These are phyloP conservation scores for Backusella circina DNA, from an alignment of 192 early-diverging fungal genomes.

Conservation along the genomic window DNA sequence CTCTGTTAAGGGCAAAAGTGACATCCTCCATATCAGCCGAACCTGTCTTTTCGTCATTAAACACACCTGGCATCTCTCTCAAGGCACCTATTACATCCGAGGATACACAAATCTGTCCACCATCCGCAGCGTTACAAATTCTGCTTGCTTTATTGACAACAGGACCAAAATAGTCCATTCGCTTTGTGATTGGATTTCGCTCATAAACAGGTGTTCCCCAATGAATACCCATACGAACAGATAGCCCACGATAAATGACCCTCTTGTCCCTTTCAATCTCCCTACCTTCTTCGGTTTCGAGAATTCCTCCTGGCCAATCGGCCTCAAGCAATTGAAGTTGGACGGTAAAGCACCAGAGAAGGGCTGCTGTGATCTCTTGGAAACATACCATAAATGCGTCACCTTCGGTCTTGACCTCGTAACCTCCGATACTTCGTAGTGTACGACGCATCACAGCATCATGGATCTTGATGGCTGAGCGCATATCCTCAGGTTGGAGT, in stretches of 20 bases:
- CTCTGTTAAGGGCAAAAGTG: conserved; percentile 2
- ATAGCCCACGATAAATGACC: conserved; percentile 80
- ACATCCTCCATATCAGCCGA: background rate
- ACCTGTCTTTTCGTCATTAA: conserved; percentile 1
- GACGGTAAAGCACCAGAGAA: conserved; percentile 86
- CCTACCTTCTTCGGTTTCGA: conserved; percentile 70
- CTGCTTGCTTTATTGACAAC: conserved; percentile 87
- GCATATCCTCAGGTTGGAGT: conserved; percentile 76
- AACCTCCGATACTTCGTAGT: conserved; percentile 79
- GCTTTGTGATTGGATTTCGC: conserved; percentile 79
- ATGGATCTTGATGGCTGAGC: conserved; percentile 82
- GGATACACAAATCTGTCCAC: conserved; percentile 84
- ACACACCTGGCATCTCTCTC: conserved; percentile 16
- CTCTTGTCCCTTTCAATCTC: conserved; percentile 61
- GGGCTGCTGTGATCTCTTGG: conserved; percentile 70
- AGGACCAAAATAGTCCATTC: conserved; percentile 96
- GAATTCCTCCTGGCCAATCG: conserved; percentile 85
- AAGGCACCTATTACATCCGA: conserved; percentile 60
- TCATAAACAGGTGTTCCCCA: conserved; percentile 85
- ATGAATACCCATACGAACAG: conserved; percentile 92
- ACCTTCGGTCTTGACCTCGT: conserved; percentile 94
- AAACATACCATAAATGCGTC: conserved; percentile 94
- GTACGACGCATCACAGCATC: conserved; percentile 78
- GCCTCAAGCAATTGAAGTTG: conserved; percentile 78
- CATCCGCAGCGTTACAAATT: conserved; percentile 80